Evolutionary conservation across 768 basidiomycete species (phyloP).

Genomic region (Mycena olivaceomarginata): DNA sequence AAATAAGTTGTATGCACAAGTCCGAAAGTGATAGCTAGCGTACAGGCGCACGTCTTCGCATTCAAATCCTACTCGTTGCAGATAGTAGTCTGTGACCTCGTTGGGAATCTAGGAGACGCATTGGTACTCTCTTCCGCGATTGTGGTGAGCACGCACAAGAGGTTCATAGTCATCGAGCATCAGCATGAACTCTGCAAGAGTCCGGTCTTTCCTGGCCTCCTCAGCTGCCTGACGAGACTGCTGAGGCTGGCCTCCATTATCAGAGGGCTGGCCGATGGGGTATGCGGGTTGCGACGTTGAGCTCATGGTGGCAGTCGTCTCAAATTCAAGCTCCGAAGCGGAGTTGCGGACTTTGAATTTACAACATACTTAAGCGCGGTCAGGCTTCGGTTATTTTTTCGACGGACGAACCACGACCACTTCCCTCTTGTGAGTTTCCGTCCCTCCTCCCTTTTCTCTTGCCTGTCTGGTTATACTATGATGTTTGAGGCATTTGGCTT

Average conservation of each 20-base stretch:
- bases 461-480: slow-evolving; percentile 32
- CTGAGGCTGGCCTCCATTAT: slow-evolving; percentile 49
- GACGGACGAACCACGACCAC: slow-evolving; percentile 25
- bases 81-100: slow-evolving; percentile 98
- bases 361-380: not conserved
- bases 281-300: slow-evolving; percentile 43
- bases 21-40: slow-evolving; percentile 56
- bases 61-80: slow-evolving; percentile 97
- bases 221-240: slow-evolving; percentile 84
- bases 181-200: slow-evolving; percentile 93
- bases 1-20: slow-evolving; percentile 9
- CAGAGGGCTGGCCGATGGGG: slow-evolving; percentile 56
- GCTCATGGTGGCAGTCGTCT: not conserved
- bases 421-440: slow-evolving; percentile 52
- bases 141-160: slow-evolving; percentile 71
- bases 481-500: slow-evolving; percentile 48
- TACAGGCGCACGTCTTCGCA: slow-evolving; percentile 95
- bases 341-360: slow-evolving; percentile 53
- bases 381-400: not conserved
- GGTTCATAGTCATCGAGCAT: slow-evolving; percentile 99
- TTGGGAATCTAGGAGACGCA: slow-evolving; percentile 86
- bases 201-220: slow-evolving; percentile 91
- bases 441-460: slow-evolving; percentile 12
- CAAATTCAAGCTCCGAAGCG: slow-evolving; percentile 6
- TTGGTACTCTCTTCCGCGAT: slow-evolving; percentile 3